Percentiles rank a stretch among this genome's conserved stretches.
Conservation (phyloP, 129 eudicot genomes). For the Oenanthe sinensis region DNA sequence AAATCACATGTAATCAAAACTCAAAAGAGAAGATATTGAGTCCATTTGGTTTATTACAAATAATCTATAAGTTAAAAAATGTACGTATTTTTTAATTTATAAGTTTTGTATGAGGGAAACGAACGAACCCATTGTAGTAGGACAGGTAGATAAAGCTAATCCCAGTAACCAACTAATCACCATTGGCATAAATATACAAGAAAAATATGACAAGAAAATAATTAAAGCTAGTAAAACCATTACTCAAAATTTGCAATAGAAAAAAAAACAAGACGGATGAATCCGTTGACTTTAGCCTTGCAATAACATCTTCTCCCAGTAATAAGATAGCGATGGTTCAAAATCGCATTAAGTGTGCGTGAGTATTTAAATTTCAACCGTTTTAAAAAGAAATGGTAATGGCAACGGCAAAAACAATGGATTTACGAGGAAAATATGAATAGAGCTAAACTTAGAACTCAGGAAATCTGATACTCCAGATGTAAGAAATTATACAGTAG, state of each 20-base stretch:
- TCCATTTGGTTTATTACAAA: no score
- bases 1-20: neutral
- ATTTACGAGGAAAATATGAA: no score
- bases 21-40: neutral
- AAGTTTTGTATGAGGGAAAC: no score
- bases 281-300: neutral
- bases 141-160: neutral
- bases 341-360: neutral
- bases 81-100: no score
- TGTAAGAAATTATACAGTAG: neutral
- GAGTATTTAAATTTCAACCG: no score
- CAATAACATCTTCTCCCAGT: neutral
- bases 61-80: no score
- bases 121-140: neutral
- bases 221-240: neutral
- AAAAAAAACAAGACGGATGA: neutral
- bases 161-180: neutral
- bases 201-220: no score
- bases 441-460: neutral
- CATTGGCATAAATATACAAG: neutral
- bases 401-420: no score
- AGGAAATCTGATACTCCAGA: neutral
- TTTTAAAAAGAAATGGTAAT: no score
- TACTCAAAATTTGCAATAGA: neutral
- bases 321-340: neutral